Conservation (phyloP, 75 land plant genomes). For the Pinus taeda region DNA sequence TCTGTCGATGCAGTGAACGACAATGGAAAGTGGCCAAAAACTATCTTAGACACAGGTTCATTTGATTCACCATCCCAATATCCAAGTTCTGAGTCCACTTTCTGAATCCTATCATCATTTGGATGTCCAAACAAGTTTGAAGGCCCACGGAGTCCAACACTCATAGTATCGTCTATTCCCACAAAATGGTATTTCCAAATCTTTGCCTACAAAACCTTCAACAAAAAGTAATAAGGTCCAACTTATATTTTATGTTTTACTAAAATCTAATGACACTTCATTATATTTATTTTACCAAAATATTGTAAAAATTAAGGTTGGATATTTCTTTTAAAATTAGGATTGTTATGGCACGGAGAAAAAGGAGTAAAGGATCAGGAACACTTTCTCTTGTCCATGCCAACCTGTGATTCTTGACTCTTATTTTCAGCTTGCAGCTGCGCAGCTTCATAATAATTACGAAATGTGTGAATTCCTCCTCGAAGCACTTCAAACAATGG, state of each 20-base stretch:
- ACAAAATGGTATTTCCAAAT: conserved; percentile 44
- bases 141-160: conserved; percentile 53
- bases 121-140: conserved; percentile 66
- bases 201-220: conserved; percentile 23
- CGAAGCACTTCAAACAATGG: not conserved
- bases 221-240: not conserved
- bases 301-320: not conserved
- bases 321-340: not conserved
- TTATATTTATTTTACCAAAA: not conserved
- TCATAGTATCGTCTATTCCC: conserved; percentile 52
- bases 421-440: not conserved
- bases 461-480: not conserved
- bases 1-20: conserved; percentile 54
- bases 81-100: conserved; percentile 34
- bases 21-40: conserved; percentile 61
- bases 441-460: not conserved
- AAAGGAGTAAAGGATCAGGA: not conserved
- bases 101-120: conserved; percentile 20
- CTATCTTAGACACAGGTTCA: conserved; percentile 34
- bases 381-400: not conserved
- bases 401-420: not conserved
- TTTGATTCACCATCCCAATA: conserved; percentile 31
- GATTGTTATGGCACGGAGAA: not conserved
- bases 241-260: not conserved
- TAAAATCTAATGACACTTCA: not conserved